Evolutionary conservation across 2,329 filamentous ascomycete species (phyloP).

Genomic region (Cytospora piceae): DNA sequence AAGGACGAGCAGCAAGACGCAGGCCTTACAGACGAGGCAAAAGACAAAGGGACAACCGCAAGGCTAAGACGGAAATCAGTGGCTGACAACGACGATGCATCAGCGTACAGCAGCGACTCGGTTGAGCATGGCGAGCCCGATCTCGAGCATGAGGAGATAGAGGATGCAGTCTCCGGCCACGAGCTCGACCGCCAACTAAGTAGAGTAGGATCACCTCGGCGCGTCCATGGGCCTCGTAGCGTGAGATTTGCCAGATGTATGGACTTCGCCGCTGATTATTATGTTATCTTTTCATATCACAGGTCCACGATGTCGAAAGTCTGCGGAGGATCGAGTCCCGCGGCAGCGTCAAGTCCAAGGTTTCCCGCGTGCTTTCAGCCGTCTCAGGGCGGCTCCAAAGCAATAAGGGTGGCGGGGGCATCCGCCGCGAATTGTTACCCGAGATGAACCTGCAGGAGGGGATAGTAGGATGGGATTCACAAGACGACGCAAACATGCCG

Average conservation of each 20-base stretch:
- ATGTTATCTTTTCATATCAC: background rate
- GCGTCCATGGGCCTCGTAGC: background rate
- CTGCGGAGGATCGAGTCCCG: slow-evolving; percentile 33
- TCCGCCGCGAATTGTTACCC: slow-evolving; percentile 46
- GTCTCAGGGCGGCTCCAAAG: slow-evolving; percentile 36
- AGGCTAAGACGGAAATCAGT: background rate
- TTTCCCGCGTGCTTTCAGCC: slow-evolving; percentile 37
- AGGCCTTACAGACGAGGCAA: background rate
- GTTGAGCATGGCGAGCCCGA: slow-evolving; percentile 31
- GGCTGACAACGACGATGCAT: background rate
- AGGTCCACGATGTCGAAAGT: slow-evolving; percentile 30
- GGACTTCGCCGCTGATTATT: slow-evolving; percentile 2
- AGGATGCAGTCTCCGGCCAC: slow-evolving; percentile 37
- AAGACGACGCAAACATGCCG: slow-evolving; percentile 61
- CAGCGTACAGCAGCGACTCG: slow-evolving; percentile 8
- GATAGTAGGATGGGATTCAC: slow-evolving; percentile 64
- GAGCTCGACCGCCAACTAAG: slow-evolving; percentile 37
- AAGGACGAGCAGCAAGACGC: background rate
- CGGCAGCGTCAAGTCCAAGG: slow-evolving; percentile 34
- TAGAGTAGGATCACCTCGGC: slow-evolving; percentile 29
- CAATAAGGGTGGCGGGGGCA: slow-evolving; percentile 33
- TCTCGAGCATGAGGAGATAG: slow-evolving; percentile 38
- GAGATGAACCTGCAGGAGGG: slow-evolving; percentile 54
- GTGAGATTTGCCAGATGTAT: background rate
- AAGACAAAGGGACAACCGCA: background rate